Conservation (phyloP, 1,139 yeast species). For the Debaryomycetaceae sp. region DNA sequence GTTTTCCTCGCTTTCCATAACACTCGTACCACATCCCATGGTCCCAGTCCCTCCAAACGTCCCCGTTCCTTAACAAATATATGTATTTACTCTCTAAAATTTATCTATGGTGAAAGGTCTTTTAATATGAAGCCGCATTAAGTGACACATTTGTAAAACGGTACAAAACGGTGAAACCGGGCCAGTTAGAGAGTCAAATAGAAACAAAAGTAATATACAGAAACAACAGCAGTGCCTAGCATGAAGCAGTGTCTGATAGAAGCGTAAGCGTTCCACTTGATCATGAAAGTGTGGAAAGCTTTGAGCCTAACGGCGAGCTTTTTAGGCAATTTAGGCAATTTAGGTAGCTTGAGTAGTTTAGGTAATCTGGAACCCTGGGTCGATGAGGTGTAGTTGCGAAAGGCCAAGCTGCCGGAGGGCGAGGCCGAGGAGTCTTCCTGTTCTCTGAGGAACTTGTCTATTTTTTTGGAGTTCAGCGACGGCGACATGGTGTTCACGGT, state of each 20-base stretch:
- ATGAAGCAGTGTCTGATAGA: slow-evolving; percentile 17
- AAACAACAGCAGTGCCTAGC: slow-evolving; percentile 14
- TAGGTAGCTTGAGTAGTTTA: neutral
- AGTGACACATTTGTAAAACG: slow-evolving; percentile 5
- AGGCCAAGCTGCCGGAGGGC: slow-evolving; percentile 1
- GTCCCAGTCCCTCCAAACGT: neutral
- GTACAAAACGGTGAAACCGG: neutral
- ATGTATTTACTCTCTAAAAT: neutral
- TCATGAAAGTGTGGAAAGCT: slow-evolving; percentile 7
- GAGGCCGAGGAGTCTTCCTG: slow-evolving; percentile 15
- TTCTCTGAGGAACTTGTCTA: slow-evolving; percentile 19
- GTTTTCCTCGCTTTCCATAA: slow-evolving; percentile 39
- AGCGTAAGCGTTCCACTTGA: slow-evolving; percentile 14
- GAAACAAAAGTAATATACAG: slow-evolving; percentile 18
- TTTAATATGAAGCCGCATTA: slow-evolving; percentile 7
- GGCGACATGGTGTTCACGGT: neutral
- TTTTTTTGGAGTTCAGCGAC: slow-evolving; percentile 15
- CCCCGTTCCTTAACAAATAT: neutral
- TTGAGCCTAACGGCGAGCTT: neutral
- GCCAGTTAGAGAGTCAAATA: slow-evolving; percentile 10
- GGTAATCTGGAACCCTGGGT: neutral
- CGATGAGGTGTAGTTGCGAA: slow-evolving; percentile 13
- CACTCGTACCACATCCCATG: slow-evolving; percentile 72
- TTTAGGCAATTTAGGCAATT: neutral
- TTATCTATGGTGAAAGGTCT: neutral